Percentiles rank a stretch among this genome's conserved stretches.
These are phyloP conservation scores for Umbelopsis vinacea DNA, from an alignment of 192 early-diverging fungal species.

Conservation along the genomic window DNA sequence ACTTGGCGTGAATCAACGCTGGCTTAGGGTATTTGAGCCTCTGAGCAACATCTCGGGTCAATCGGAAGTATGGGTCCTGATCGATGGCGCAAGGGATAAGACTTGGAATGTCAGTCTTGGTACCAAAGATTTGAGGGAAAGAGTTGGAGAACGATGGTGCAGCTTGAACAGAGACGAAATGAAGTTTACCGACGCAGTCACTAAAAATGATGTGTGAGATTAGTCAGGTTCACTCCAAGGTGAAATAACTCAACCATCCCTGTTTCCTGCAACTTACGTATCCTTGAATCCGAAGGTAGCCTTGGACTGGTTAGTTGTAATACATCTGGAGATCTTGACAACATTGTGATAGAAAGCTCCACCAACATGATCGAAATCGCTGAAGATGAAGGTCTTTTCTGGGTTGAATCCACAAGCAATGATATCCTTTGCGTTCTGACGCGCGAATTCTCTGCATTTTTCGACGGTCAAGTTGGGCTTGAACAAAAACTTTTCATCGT, in stretches of 20 bases:
- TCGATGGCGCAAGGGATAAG: conserved; percentile 99
- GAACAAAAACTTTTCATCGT: conserved; percentile 99
- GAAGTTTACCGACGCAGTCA: conserved; percentile 89
- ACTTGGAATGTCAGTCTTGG: conserved; percentile 87
- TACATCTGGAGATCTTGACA: conserved; percentile 82
- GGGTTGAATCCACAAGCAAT: conserved; percentile 95
- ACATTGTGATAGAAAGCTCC: conserved; percentile 96
- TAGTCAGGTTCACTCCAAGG: neutral
- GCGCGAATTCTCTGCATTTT: conserved; percentile 72
- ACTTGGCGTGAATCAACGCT: conserved; percentile 89
- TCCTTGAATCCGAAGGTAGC: conserved; percentile 93
- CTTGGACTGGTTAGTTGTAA: conserved; percentile 82
- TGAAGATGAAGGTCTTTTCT: conserved; percentile 97
- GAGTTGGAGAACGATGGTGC: conserved; percentile 94
- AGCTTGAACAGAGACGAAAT: conserved; percentile 93
- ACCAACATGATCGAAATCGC: conserved; percentile 88
- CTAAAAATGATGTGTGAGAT: conserved; percentile 34
- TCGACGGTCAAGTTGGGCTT: conserved; percentile 87
- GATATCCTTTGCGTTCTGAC: conserved; percentile 90
- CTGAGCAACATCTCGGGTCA: conserved; percentile 92
- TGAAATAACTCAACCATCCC: too few species aligned
- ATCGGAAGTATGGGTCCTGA: conserved; percentile 98
- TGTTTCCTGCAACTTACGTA: conserved; percentile 40
- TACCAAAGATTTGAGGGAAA: conserved; percentile 96
- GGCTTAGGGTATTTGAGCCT: conserved; percentile 97